Evolutionary conservation across 2,329 filamentous ascomycete species (phyloP).

Genomic region (Pestalotiopsis sp.): DNA sequence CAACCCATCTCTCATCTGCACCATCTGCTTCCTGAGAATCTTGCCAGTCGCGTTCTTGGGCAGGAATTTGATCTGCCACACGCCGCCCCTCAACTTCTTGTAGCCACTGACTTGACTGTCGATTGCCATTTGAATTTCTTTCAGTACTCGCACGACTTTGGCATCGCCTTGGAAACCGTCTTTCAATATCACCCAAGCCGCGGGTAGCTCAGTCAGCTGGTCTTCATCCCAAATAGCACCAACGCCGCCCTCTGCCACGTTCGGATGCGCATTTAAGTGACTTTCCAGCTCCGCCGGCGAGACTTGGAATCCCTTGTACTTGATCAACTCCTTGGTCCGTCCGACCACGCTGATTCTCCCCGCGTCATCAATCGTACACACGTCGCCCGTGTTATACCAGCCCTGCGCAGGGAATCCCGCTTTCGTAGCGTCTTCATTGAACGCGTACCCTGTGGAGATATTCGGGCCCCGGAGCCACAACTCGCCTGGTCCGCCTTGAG

Average conservation of each 20-base stretch:
- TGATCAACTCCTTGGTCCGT: conserved; percentile 43
- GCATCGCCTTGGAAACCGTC: conserved; percentile 20
- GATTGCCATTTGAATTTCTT: conserved; percentile 32
- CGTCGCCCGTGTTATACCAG: conserved; percentile 50
- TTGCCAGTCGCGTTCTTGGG: conserved; percentile 41
- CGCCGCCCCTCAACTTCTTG: conserved; percentile 42
- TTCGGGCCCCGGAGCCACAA: conserved; percentile 47
- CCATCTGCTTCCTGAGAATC: conserved; percentile 36
- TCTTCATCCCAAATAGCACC: conserved; percentile 38
- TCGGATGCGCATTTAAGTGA: conserved; percentile 37
- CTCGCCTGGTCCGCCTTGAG: conserved; percentile 40
- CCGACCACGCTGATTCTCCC: conserved; percentile 38
- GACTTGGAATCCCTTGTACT: conserved; percentile 45
- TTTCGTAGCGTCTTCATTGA: conserved; percentile 39
- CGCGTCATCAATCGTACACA: conserved; percentile 37
- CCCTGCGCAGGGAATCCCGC: conserved; percentile 38
- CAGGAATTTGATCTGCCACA: conserved; percentile 34
- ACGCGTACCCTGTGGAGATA: conserved; percentile 43
- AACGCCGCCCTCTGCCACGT: conserved; percentile 38
- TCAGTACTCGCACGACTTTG: conserved; percentile 24
- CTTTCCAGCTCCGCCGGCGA: conserved; percentile 39
- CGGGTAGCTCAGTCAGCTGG: conserved; percentile 40
- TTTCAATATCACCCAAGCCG: conserved; percentile 39
- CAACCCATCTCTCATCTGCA: conserved; percentile 30
- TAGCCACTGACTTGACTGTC: conserved; percentile 42